Base-by-base conservation (phyloP, 2,329 filamentous ascomycete species). In the Hypomyces rosellus region DNA sequence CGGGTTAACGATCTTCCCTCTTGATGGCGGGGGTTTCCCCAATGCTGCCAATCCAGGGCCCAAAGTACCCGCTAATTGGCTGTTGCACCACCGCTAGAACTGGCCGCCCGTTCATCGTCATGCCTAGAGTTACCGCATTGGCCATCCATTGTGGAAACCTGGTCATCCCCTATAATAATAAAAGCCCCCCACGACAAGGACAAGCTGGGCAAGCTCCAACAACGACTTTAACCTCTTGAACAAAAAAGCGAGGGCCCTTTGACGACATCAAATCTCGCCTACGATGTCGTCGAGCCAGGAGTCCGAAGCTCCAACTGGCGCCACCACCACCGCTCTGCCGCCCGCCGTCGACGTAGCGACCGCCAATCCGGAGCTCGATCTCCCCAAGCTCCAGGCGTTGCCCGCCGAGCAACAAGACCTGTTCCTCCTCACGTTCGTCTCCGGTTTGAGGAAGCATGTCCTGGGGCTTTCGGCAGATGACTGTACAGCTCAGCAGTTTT, bases 331-430 rank as follows among this genome's bases (percentile, higher is more conserved):
- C 60, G 53, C 54, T 57, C 67, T 56, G 54, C 49, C 61, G 59
- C 53, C 63, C 62, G 54, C 68, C 57, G 59, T 65, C 54, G 59
- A 69, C 59, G 59, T 71, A 52, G 70, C 70, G 55, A 73, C 69
- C 57, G 69, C 74, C 53, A 85, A 81, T 63, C 85, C 85, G 46
- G 88, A 96, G 74, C 87, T 99, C 67, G 91, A 99, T 65, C 73
- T 96, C 59, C 74, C 84, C 62, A 96, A 96, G 76, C 84, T 99
- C 44, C 86, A 96, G 69, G 80, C 88, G 47, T 81, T 97, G 43
- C 89, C 92, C 40, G 83, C 88, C 48, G 93, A 99, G 72, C 93
- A 99, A 68, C 93, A 99, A 70, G 91, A 96, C 63, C 81, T 99
- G 12, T 95, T 93, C 68, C 80, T 99, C 55, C 78, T 99, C 53